phyloP scores from a whole-genome alignment of 1,284 basidiomycete species.

The Cutaneotrichosporon sp. region DNA sequence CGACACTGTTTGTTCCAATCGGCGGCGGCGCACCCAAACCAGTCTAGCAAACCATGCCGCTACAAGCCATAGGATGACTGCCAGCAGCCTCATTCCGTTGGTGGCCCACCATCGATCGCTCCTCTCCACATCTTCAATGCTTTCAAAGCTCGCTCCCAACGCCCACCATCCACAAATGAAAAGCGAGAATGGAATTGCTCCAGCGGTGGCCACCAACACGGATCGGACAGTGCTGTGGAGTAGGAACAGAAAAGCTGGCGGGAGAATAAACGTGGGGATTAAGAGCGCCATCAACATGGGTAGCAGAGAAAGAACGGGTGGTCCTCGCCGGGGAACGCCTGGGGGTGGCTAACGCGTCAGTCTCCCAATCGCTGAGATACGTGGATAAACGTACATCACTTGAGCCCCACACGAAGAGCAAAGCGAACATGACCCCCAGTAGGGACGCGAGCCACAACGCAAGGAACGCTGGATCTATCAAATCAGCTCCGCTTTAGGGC shows the following conservation, averaged over 20 bases:
- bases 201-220: conserved; percentile 70
- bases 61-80: conserved; percentile 66
- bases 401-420: conserved; percentile 47
- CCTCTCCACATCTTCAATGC: conserved; percentile 61
- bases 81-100: conserved; percentile 66
- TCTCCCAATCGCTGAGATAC: neutral
- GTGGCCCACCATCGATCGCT: conserved; percentile 67
- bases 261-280: conserved; percentile 62
- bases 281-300: conserved; percentile 76
- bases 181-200: conserved; percentile 73
- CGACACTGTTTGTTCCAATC: conserved; percentile 56
- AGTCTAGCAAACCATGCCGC: conserved; percentile 67
- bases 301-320: conserved; percentile 65
- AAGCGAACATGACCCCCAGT: conserved; percentile 37
- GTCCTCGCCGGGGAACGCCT: conserved; percentile 12
- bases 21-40: conserved; percentile 62
- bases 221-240: conserved; percentile 73
- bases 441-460: conserved; percentile 43
- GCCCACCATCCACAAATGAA: conserved; percentile 80
- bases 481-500: neutral
- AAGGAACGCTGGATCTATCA: conserved; percentile 42
- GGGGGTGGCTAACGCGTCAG: conserved; percentile 6
- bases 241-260: conserved; percentile 71
- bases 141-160: conserved; percentile 83
- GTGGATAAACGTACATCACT: conserved; percentile 33